Percentiles rank a stretch among this genome's conserved stretches.
These are phyloP conservation scores for Cyclostephanos invisitatus DNA, from an alignment of 108 stramenopile genomes.

Conservation along the genomic window DNA sequence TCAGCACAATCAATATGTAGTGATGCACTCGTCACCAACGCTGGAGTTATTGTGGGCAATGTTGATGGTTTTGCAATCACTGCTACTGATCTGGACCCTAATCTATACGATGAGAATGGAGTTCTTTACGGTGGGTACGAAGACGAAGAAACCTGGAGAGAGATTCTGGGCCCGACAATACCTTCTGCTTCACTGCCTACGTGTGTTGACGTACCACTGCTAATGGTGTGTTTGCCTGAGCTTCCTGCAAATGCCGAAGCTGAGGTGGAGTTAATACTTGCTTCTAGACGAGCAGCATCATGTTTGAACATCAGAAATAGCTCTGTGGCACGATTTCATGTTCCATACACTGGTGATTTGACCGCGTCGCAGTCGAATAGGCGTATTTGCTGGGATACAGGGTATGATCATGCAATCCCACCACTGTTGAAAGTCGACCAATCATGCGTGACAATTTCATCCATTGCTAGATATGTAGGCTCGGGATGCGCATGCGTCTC, in stretches of 20 bases:
- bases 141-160: slow-evolving; percentile 80
- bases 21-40: slow-evolving; percentile 56
- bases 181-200: slow-evolving; percentile 15
- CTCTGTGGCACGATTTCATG: slow-evolving; percentile 6
- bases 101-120: slow-evolving; percentile 44
- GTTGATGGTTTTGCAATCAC: slow-evolving; percentile 55
- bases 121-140: slow-evolving; percentile 78
- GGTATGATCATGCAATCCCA: slow-evolving; percentile 41
- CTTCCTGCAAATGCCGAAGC: slow-evolving; percentile 78
- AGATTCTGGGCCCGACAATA: slow-evolving; percentile 45
- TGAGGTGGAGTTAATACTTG: slow-evolving; percentile 77
- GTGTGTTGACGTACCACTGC: slow-evolving; percentile 45
- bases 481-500: slow-evolving; percentile 50
- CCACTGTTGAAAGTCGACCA: background rate
- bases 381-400: slow-evolving; percentile 56
- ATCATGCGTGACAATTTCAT: slow-evolving; percentile 31
- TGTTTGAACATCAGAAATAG: slow-evolving; percentile 45
- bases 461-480: slow-evolving; percentile 53
- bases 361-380: background rate
- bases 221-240: slow-evolving; percentile 78
- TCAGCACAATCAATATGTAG: slow-evolving; percentile 44
- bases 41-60: slow-evolving; percentile 58
- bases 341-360: background rate
- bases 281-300: slow-evolving; percentile 54
- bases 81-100: slow-evolving; percentile 22